Evolutionary conservation across 2,329 filamentous ascomycete genomes (phyloP).

Genomic region (Calonectria hawksworthii): DNA sequence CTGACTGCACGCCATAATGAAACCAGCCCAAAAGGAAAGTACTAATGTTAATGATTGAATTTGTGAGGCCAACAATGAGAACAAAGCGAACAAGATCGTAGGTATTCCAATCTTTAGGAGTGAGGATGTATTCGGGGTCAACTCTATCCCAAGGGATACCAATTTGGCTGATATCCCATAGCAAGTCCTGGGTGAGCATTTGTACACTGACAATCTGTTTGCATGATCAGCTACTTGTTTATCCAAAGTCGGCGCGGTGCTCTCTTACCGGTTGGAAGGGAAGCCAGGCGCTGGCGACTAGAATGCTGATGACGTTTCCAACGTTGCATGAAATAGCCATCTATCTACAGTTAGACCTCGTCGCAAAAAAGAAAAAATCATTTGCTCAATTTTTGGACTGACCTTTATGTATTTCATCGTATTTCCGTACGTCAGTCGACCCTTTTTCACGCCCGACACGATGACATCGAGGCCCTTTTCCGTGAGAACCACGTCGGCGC

Average conservation of each 20-base stretch:
- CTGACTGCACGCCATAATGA: neutral
- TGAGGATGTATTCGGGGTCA: constrained; percentile 44
- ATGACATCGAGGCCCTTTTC: constrained; percentile 48
- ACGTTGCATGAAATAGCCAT: constrained; percentile 50
- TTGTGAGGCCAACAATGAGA: constrained; percentile 45
- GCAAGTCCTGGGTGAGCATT: constrained; percentile 46
- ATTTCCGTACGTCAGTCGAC: constrained; percentile 15
- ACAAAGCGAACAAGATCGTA: constrained; percentile 47
- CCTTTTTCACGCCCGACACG: constrained; percentile 42
- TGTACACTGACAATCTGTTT: constrained; percentile 44
- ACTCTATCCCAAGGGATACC: constrained; percentile 48
- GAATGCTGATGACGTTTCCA: constrained; percentile 48
- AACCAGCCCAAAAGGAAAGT: constrained; percentile 13
- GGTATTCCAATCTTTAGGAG: constrained; percentile 45
- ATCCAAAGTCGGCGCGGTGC: too few relatives aligned
- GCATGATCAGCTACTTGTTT: constrained; percentile 19
- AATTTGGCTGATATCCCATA: constrained; percentile 49
- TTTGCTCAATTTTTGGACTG: neutral
- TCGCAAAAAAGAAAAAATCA: fast-evolving
- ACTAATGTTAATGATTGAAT: constrained; percentile 11
- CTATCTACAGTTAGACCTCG: constrained; percentile 19
- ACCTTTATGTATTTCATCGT: constrained; percentile 17
- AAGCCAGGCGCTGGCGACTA: constrained; percentile 46
- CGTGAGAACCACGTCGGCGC: constrained; percentile 47
- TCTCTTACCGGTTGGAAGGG: constrained; percentile 33